Evolutionary conservation across 768 basidiomycete species (phyloP).

Genomic region (Boletus pseudopeckii): DNA sequence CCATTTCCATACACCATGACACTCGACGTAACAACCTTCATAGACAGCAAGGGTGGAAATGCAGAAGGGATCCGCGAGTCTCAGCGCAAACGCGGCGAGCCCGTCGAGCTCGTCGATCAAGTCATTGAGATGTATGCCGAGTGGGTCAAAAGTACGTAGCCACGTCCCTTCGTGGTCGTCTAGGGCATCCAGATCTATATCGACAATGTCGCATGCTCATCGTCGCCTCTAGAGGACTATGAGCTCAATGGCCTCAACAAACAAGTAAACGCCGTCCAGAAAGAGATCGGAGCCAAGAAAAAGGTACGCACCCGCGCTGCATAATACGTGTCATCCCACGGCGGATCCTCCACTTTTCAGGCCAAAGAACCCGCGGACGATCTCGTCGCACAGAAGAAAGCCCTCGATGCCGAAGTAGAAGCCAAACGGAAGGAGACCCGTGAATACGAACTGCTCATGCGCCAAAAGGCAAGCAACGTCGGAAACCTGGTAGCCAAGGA

Average conservation of each 20-base stretch:
- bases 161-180: neutral
- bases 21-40: conserved; percentile 75
- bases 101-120: conserved; percentile 92
- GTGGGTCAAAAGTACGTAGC: conserved; percentile 86
- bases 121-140: conserved; percentile 87
- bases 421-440: conserved; percentile 72
- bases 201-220: neutral
- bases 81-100: conserved; percentile 84
- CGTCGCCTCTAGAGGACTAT: conserved; percentile 65
- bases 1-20: conserved; percentile 51
- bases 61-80: conserved; percentile 87
- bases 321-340: neutral
- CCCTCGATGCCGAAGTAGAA: conserved; percentile 78
- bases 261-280: conserved; percentile 87
- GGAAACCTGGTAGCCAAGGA: conserved; percentile 91
- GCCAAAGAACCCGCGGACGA: conserved; percentile 91
- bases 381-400: conserved; percentile 77
- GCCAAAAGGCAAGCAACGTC: conserved; percentile 72
- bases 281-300: conserved; percentile 91
- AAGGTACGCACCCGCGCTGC: conserved; percentile 51
- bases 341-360: conserved; percentile 36
- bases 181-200: neutral
- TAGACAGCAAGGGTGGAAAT: conserved; percentile 89
- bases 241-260: conserved; percentile 76
- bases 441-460: conserved; percentile 76